A percentile compares a stretch with the other conserved stretches of the same genome.
phyloP scores from a whole-genome alignment of 805 yeast species.

The Jamesozyma lodderae region DNA sequence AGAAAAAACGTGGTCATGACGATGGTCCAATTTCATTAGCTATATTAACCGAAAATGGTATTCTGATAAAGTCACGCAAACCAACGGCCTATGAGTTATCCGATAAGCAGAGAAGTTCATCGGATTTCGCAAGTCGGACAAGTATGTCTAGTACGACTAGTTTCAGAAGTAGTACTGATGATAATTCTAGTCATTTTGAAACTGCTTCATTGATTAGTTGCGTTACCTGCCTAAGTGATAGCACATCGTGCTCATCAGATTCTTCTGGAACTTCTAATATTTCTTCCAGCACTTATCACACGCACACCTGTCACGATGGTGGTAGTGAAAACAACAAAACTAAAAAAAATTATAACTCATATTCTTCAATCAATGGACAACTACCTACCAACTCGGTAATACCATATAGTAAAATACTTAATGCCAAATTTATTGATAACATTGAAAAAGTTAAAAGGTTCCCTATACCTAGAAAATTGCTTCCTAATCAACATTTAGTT shows the following conservation, averaged over 20 bases:
- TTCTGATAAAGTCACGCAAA: slow-evolving; percentile 25
- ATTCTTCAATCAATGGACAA: slow-evolving; percentile 24
- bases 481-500: slow-evolving; percentile 13
- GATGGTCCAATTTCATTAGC: slow-evolving; percentile 20
- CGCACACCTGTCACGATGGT: too few species aligned
- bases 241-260: slow-evolving; percentile 1
- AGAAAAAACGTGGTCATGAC: slow-evolving; percentile 1
- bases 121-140: slow-evolving; percentile 1
- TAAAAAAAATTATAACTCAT: slow-evolving; percentile 1
- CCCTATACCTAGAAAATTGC: neutral
- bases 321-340: neutral
- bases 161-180: slow-evolving; percentile 8
- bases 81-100: slow-evolving; percentile 6
- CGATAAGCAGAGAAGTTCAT: neutral
- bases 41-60: slow-evolving; percentile 29
- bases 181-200: slow-evolving; percentile 15
- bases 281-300: neutral
- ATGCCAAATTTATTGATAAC: slow-evolving; percentile 19
- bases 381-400: slow-evolving; percentile 29
- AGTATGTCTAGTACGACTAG: slow-evolving; percentile 12
- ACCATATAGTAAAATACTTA: slow-evolving; percentile 27
- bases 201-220: slow-evolving; percentile 30
- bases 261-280: neutral
- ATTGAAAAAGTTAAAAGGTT: slow-evolving; percentile 1
- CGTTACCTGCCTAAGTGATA: slow-evolving; percentile 29